Conservation (phyloP, 176 grass and related monocot genomes). For the Oryza punctata region DNA sequence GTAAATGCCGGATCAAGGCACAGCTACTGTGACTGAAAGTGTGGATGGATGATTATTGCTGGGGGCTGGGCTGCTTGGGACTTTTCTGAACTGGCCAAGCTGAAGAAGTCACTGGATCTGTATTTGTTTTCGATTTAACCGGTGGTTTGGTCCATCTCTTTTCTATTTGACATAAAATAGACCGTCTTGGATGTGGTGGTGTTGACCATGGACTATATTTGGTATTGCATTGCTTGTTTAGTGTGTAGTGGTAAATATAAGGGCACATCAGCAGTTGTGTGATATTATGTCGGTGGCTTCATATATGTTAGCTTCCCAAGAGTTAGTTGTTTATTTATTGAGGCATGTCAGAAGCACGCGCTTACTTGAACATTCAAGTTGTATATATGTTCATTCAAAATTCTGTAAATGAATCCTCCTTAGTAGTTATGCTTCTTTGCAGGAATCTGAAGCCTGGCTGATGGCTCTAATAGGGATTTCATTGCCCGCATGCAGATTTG, state of each 20-base stretch:
- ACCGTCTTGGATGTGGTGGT: background rate
- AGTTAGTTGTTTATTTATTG: background rate
- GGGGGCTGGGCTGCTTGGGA: background rate
- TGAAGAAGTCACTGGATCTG: background rate
- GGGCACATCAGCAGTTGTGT: background rate
- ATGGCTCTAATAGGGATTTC: conserved; percentile 10
- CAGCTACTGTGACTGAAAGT: background rate
- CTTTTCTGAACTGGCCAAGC: background rate
- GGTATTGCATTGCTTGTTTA: background rate
- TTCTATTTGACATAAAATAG: background rate
- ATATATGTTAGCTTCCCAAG: background rate
- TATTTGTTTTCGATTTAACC: background rate
- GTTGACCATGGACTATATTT: background rate
- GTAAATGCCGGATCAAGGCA: background rate
- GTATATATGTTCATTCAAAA: conserved; percentile 12
- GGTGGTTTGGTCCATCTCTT: background rate
- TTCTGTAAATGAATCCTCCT: background rate
- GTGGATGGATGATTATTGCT: background rate
- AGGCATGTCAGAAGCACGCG: background rate
- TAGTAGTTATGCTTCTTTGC: conserved; percentile 28
- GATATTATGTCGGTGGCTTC: background rate
- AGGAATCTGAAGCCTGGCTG: conserved; percentile 25
- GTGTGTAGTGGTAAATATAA: background rate
- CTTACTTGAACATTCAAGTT: background rate
- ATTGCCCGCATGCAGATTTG: background rate